Evolutionary conservation across 2,329 filamentous ascomycete genomes (phyloP), one percentile per base, ranked within the genome.

Genomic region (Pseudocercospora musae): DNA sequence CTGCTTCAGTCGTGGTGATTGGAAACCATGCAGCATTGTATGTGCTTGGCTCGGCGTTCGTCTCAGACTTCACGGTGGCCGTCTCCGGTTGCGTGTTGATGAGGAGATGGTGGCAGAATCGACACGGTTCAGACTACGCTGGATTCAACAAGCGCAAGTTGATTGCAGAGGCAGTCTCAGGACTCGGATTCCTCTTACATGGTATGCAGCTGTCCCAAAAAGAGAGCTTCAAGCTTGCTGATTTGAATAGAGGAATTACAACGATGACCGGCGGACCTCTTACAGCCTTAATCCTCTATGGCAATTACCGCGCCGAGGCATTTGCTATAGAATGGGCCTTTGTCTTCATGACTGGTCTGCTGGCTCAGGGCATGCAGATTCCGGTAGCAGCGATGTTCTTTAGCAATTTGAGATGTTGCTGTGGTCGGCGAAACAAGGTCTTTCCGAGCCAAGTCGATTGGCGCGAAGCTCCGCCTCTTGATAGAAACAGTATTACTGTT

Each of bases 371-470:
- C 11, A 55, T 68, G 50, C 44, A 49, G 8, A 54, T 66, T 11
- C 66, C 66, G 13, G 56, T 61, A 10, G 62, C 57, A 8, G 58
- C 54, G 18, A 49, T 68, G n/a, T 68, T 68, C 59, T 62, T 68
- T 33, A 23, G 37, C 4, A 63, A 60, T 20, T 44, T 68, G 15
- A 20, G 60, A 15, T 68, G 66, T 49, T 66, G 63, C 44, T 62
- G 59, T 57, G 42, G 63, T 15, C 62, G 59, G 15, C 40, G 57
- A 21, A 61, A 56, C 25, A 57, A 56, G 42, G 50, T 61, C 7
- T 60, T 63, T 25, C 64, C 64, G 8, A 59, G 64, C 10, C 58
- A 66, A 54, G 59, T 55, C 13, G 57, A 60, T 20, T 66, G 64
- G 64, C 52, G 23, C 13, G 59, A 64, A 27, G 55, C 10, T 20